phyloP scores from a whole-genome alignment of 2,329 filamentous ascomycete species.

The Diaporthe citriasiana region DNA sequence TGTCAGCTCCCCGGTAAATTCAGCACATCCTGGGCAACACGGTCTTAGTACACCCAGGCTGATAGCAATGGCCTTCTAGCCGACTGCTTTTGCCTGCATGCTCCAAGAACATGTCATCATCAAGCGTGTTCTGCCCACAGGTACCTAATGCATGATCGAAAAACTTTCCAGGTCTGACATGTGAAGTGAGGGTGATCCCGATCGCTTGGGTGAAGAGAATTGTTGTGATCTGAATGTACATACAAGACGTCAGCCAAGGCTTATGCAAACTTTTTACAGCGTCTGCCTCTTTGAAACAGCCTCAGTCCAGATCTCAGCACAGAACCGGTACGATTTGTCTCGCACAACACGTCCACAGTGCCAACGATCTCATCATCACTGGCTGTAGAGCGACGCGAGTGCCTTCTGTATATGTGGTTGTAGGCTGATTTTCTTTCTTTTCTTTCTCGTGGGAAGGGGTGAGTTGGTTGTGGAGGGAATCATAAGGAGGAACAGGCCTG shows the following conservation, averaged over 20 bases:
- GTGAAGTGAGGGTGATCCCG: no score
- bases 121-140: neutral
- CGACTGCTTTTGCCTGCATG: neutral
- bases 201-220: no score
- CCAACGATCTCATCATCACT: neutral
- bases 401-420: neutral
- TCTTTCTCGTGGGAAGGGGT: neutral
- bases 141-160: neutral
- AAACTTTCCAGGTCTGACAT: no score
- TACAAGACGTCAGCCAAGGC: neutral
- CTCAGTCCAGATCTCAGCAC: neutral
- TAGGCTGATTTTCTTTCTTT: neutral
- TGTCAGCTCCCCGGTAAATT: neutral
- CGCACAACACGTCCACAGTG: neutral
- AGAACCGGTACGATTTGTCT: neutral
- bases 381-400: neutral
- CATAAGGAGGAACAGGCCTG: neutral
- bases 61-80: neutral
- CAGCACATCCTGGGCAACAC: conserved; percentile 3
- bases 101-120: conserved; percentile 5
- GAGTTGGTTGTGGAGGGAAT: neutral
- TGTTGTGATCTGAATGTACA: neutral
- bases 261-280: neutral
- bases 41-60: conserved; percentile 8
- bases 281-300: neutral